Conservation (phyloP, 163 green algal genomes). For the Coccomyxa subellipsoidea region DNA sequence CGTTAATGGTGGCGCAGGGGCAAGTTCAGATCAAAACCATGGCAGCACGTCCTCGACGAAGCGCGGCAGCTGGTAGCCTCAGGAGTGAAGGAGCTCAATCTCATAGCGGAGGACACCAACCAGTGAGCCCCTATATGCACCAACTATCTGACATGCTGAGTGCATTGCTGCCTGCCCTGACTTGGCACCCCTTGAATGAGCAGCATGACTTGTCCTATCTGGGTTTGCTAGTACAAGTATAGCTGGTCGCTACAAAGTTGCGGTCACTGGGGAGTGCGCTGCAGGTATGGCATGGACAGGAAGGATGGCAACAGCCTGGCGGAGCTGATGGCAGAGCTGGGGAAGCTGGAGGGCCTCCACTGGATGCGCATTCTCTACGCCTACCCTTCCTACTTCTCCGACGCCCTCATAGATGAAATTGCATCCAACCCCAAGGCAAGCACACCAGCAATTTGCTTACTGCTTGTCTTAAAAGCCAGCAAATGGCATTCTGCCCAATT, state of each 20-base stretch:
- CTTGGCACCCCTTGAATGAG: no score
- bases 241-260: no score
- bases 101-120: conserved; percentile 94
- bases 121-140: conserved; percentile 35
- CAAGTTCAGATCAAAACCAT: conserved; percentile 62
- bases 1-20: conserved; percentile 33
- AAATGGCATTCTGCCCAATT: no score
- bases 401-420: conserved; percentile 86
- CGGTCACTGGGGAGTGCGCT: no score
- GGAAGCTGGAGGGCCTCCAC: conserved; percentile 61
- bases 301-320: conserved; percentile 65
- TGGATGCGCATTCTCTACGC: conserved; percentile 90
- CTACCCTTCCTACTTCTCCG: conserved; percentile 89
- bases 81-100: conserved; percentile 83
- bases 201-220: no score
- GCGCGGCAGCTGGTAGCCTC: conserved; percentile 62
- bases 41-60: conserved; percentile 67
- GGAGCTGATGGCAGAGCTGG: conserved; percentile 74
- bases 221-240: no score
- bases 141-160: no score
- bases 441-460: background rate
- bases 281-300: conserved; percentile 68
- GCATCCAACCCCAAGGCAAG: conserved; percentile 77
- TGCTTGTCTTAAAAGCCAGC: no score
- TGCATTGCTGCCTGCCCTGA: no score